These are phyloP conservation scores for Hyphopichia pseudoburtonii DNA, from an alignment of 1,139 yeast species.

Conservation along the genomic window DNA sequence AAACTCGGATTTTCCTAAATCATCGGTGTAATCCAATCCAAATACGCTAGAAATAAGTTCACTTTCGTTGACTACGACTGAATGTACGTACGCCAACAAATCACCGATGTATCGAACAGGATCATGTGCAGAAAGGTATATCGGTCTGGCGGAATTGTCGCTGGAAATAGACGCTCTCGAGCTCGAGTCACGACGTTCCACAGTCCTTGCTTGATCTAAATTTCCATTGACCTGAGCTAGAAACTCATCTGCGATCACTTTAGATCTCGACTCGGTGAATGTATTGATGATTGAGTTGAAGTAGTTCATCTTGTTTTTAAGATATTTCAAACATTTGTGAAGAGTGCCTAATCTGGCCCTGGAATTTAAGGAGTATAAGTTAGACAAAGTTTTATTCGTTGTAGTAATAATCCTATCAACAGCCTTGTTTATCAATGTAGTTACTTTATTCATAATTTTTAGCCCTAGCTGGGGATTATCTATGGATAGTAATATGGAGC, in stretches of 20 bases:
- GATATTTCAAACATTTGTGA: slow-evolving; percentile 33
- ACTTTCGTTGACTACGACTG: slow-evolving; percentile 84
- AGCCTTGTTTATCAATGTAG: slow-evolving; percentile 50
- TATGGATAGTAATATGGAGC: slow-evolving; percentile 65
- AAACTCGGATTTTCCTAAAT: slow-evolving; percentile 21
- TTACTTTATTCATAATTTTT: slow-evolving; percentile 63
- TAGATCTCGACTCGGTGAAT: slow-evolving; percentile 57
- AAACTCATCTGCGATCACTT: slow-evolving; percentile 58
- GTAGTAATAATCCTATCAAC: slow-evolving; percentile 46
- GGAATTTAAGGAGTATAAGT: slow-evolving; percentile 34
- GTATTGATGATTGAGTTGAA: slow-evolving; percentile 47
- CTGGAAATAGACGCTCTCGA: slow-evolving; percentile 12
- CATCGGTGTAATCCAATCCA: slow-evolving; percentile 16
- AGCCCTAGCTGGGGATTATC: slow-evolving; percentile 73
- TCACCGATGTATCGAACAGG: slow-evolving; percentile 84
- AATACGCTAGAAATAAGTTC: slow-evolving; percentile 62
- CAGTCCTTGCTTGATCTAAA: slow-evolving; percentile 5
- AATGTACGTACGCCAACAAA: slow-evolving; percentile 83
- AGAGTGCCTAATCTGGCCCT: slow-evolving; percentile 27
- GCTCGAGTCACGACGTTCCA: slow-evolving; percentile 2
- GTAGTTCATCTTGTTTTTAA: slow-evolving; percentile 46
- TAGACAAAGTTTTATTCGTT: slow-evolving; percentile 36
- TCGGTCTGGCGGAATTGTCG: slow-evolving; percentile 39
- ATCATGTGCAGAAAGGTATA: slow-evolving; percentile 72
- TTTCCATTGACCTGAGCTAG: slow-evolving; percentile 40